Base-by-base conservation (phyloP, 2,329 filamentous ascomycete species). In the Rasamsonia emersonii region DNA sequence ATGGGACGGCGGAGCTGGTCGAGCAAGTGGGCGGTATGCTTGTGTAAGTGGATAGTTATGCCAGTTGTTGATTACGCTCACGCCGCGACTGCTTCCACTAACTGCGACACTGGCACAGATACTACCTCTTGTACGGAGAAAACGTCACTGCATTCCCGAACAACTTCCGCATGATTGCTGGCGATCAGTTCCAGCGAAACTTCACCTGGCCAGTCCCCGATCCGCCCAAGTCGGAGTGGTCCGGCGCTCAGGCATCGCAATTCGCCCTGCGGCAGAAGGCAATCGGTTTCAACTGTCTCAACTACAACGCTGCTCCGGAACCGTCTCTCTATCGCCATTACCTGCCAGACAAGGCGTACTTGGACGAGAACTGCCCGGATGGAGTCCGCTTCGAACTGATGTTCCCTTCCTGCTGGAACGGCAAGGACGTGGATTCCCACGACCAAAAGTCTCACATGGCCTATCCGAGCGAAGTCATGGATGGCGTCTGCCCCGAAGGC, bases 341-440 rank as follows among this genome's bases (percentile, higher is more conserved):
- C 53, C 50, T 95, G 46, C 88, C 89, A 0, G 73, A 80, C 47
- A 93, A 93, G 69, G 60, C 62, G 0, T 93, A 75, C 53, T 68
- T 94, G 20, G 86, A 95, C 51, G 70, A 70, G 33, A 78, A 89
- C 61, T 96, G 89, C 62, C 61, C 63, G n/a, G 72, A 93, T 49
- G 89, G 89, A 37, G 53, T 93, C 27, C 80, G 86, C 28, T 67
- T 89, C 26, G 86, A 94, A 59, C 61, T 93, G 37, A 84, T 85
- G 73, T 93, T 94, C 62, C 84, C 85, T 0, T 86, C 80, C 2
- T 94, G 86, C 71, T 93, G 86, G 81, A 83, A 91, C 47, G 83
- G 84, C 30, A 70, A 75, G 46, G 69, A 79, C 40, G 42, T 64
- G 8, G 70, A 73, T 44, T 64, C 67, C 3, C 13, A 43, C 0